Evolutionary conservation across 2,329 filamentous ascomycete species (phyloP), one percentile per base, ranked within the genome.

Genomic region (Alternaria gansuensis): DNA sequence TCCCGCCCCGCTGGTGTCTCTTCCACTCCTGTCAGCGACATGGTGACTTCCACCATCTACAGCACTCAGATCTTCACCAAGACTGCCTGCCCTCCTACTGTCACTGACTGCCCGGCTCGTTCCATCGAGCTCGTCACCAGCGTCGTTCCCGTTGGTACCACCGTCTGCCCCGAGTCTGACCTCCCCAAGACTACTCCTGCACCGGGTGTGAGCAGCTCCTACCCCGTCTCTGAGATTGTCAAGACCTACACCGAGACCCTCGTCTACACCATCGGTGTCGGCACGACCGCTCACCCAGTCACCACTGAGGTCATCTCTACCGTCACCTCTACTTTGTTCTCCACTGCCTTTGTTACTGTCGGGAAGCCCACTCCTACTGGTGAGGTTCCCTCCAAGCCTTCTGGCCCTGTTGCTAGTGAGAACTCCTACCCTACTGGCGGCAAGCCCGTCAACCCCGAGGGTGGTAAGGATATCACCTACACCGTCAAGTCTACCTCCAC

Each of bases 261-360:
- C 29, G 78, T 79, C 60, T 79, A 80, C 70, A 80, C 80, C 63
- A 64, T 79, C 57, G 72, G 77, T 63, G 60, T 70, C 58, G 73
- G 78, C 65, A 73, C 75, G 51, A 81, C 70, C 62, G 81, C 77
- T 62, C 82, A 80, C 68, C 78, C 81, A 56, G 71, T 84, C 60
- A 81, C 73, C 59, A 78, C 75, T 33, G 66, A 75, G 67, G 63
- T 75, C 54, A 60, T 60, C 48, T 65, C 66, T 44, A 73, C 68
- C 58, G 66, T 68, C 49, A 78, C 74, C 55, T 64, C 68, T 54
- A 76, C 73, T 50, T 51, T 70, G 60, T 75, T 72, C 74, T 63
- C 67, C 52, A 76, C 75, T 46, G 59, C 75, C 51, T 58, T 74
- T 57, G 34, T 73, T 51, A 75, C 75, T 39, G 37, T 64, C 24